These are phyloP conservation scores for Barbarea vulgaris DNA, from an alignment of 345 rosid genomes.

Conservation along the genomic window DNA sequence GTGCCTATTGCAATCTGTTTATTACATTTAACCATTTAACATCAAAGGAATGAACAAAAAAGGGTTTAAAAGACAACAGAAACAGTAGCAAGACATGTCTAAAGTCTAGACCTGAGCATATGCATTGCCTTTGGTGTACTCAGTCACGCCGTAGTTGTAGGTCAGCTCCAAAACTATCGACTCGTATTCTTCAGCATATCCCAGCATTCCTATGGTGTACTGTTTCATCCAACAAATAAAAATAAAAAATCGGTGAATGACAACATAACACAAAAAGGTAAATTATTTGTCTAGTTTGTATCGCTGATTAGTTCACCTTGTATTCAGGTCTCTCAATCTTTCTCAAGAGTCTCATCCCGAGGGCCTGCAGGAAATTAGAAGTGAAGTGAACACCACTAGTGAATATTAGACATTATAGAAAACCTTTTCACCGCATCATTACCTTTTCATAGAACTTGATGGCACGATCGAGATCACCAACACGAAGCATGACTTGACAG, in stretches of 20 bases:
- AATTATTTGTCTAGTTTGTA: neutral
- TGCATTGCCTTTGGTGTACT: constrained; percentile 91
- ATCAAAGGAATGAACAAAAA: neutral
- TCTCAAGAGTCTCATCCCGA: constrained; percentile 84
- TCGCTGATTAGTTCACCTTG: constrained; percentile 55
- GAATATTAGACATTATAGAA: neutral
- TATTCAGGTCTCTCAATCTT: constrained; percentile 69
- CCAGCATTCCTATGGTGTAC: constrained; percentile 89
- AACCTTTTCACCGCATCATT: neutral
- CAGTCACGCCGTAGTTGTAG: constrained; percentile 81
- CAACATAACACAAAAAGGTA: neutral
- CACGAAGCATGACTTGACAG: constrained; percentile 97
- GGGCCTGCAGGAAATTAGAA: constrained; percentile 52
- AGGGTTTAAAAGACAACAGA: neutral
- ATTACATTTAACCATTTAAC: constrained; percentile 19
- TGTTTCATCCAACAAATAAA: constrained; percentile 35
- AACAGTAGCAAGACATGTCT: neutral
- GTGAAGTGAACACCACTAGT: neutral
- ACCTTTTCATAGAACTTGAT: constrained; percentile 96
- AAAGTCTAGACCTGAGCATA: constrained; percentile 70
- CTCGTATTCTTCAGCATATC: constrained; percentile 83
- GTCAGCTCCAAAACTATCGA: constrained; percentile 83
- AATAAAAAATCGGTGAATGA: neutral
- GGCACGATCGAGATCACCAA: constrained; percentile 80
- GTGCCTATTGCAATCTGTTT: constrained; percentile 78